These are phyloP conservation scores for Fusarium mexicanum DNA, from an alignment of 2,329 filamentous ascomycete species.

Conservation along the genomic window DNA sequence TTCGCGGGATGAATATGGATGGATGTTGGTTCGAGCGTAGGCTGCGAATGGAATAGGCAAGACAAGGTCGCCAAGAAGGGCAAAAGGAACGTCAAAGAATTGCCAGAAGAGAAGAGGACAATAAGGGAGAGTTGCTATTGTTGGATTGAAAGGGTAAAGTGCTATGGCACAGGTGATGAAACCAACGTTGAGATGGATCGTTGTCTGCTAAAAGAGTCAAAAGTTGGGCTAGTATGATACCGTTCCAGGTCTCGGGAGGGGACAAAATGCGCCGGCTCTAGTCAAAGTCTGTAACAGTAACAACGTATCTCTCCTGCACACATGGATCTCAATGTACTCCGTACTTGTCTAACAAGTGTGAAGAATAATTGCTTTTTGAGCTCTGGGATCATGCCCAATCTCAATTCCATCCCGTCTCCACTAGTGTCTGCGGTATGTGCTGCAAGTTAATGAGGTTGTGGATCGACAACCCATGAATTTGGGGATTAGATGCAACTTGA, in stretches of 20 bases:
- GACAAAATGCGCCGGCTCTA: background rate
- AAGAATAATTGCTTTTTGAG: slow-evolving; percentile 33
- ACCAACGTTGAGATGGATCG: background rate
- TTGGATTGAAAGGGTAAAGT: slow-evolving; percentile 11
- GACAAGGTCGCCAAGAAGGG: background rate
- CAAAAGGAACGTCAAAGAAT: background rate
- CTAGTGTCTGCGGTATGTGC: slow-evolving; percentile 12
- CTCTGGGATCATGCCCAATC: slow-evolving; percentile 23
- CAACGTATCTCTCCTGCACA: background rate
- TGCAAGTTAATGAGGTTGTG: slow-evolving; percentile 32
- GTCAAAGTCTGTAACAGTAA: background rate
- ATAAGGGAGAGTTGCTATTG: slow-evolving; percentile 5
- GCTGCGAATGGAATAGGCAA: slow-evolving; percentile 4
- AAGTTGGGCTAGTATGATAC: slow-evolving; percentile 10
- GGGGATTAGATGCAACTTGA: slow-evolving; percentile 8
- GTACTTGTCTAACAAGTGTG: background rate
- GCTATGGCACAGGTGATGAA: background rate
- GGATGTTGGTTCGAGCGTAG: slow-evolving; percentile 3
- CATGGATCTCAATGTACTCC: background rate
- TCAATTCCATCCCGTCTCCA: slow-evolving; percentile 22
- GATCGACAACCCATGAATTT: slow-evolving; percentile 16
- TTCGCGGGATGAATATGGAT: slow-evolving; percentile 29
- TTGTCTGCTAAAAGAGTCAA: slow-evolving; percentile 15
- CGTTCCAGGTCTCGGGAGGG: slow-evolving; percentile 7
- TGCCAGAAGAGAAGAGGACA: slow-evolving; percentile 5